Conservation (phyloP, 495 filamentous ascomycete genomes). For the Penicillium daleae region DNA sequence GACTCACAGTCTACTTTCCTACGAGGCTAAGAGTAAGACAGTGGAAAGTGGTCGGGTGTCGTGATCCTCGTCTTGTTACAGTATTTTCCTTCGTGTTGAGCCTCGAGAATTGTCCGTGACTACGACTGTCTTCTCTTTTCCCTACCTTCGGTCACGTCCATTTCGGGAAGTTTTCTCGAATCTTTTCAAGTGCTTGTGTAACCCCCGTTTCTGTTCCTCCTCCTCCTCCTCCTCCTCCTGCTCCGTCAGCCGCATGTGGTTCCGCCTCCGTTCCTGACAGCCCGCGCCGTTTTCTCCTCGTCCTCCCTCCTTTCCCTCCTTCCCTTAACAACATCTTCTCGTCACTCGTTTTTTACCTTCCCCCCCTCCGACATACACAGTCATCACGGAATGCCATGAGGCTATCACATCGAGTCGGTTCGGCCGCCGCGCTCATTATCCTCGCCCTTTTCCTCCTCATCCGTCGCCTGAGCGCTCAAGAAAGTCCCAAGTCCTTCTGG, state of each 20-base stretch:
- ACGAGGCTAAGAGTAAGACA: background rate
- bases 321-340: conserved; percentile 6
- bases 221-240: background rate
- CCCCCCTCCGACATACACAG: background rate
- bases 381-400: conserved; percentile 47
- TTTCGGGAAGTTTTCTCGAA: background rate
- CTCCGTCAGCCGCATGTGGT: conserved; percentile 7
- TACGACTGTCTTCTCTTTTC: background rate
- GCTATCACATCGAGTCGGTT: conserved; percentile 44
- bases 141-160: background rate
- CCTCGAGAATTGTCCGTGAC: background rate
- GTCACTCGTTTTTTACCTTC: background rate
- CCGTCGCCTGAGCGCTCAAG: conserved; percentile 34
- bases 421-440: conserved; percentile 39
- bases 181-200: background rate
- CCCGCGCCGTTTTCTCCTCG: conserved; percentile 1
- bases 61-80: too few species aligned
- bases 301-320: conserved; percentile 7
- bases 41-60: background rate
- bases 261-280: conserved; percentile 5
- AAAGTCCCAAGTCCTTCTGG: conserved; percentile 35
- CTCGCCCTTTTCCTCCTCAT: conserved; percentile 41
- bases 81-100: background rate
- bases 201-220: background rate
- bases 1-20: too few species aligned